Base-by-base conservation (phyloP, 2,329 filamentous ascomycete genomes). In the Colletotrichum viniferum region DNA sequence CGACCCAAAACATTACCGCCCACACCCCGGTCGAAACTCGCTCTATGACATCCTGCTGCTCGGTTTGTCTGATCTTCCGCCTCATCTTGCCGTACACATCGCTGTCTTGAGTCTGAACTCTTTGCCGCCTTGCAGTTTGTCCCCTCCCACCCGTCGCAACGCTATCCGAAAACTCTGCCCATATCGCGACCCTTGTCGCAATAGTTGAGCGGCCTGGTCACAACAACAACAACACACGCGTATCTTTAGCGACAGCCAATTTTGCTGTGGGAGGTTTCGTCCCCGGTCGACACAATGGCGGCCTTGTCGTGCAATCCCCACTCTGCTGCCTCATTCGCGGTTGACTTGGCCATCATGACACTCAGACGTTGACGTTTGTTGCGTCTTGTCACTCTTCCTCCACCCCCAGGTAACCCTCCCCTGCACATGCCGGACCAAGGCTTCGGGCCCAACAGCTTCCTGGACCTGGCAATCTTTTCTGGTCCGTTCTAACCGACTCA, bases 31-130 rank as follows among this genome's bases (percentile, higher is more conserved):
- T 63, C 74, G 74, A 76, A 76, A 76, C 74, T 21, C 13, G 61
- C 48, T 63, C 21, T 30, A 73, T 48, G 43, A 73, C 69, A 69
- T 73, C 24, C 65, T 74, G 74, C 65, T 71, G 74, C 74, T 71
- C 60, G 21, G n/a, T 74, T 18, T 76, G 74, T 76, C 60, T 76
- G 74, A 76, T 76, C 71, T 74, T 74, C 74, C 65, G 66, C 65
- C 71, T 76, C 71, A 66, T 66, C 60, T 65, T 66, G 58, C 63
- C 48, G 12, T 68, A 30, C 32, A 48, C 69, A 55, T 58, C 34
- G 56, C 26, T 34, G 43, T 30, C 38, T 12, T 21, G 28, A 43
- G 63, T 38, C 69, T 63, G 69, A 60, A 48, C 38, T 62, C n/a
- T 14, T 55, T 43, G 55, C 56, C n/a, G 58, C 43, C 34, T 14